phyloP scores from a whole-genome alignment of 148 eudicot species.

The Rhododendron vialii region DNA sequence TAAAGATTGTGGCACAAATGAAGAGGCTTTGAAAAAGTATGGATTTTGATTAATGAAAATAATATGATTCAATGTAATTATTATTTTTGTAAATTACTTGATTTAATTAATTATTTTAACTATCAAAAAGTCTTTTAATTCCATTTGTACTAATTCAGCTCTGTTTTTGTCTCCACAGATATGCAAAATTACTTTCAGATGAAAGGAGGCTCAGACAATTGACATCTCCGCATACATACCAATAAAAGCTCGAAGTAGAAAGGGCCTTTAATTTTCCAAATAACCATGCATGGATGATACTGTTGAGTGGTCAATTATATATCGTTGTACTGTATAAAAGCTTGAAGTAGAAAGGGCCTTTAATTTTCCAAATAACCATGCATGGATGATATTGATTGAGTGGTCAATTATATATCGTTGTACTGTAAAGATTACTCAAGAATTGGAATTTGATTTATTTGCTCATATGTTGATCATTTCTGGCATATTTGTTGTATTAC shows the following conservation, averaged over 20 bases:
- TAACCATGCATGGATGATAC: too few species aligned
- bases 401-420: neutral
- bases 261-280: neutral
- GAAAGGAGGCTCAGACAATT: conserved; percentile 27
- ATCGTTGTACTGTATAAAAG: too few species aligned
- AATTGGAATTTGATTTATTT: neutral
- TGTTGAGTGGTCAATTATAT: too few species aligned
- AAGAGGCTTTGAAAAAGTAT: conserved; percentile 32
- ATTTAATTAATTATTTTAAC: neutral
- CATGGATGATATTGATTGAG: too few species aligned
- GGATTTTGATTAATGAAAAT: neutral
- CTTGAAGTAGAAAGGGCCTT: neutral
- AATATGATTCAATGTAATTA: neutral
- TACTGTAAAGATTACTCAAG: neutral
- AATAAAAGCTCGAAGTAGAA: neutral
- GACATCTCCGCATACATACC: conserved; percentile 1
- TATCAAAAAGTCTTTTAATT: neutral
- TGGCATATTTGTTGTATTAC: neutral
- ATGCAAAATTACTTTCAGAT: conserved; percentile 42
- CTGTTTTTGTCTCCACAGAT: conserved; percentile 13
- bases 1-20: conserved; percentile 31
- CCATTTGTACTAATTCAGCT: neutral
- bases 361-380: too few species aligned
- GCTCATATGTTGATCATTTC: neutral
- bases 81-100: neutral